Conservation (phyloP, 2,329 filamentous ascomycete genomes). For the Capronia americana region DNA sequence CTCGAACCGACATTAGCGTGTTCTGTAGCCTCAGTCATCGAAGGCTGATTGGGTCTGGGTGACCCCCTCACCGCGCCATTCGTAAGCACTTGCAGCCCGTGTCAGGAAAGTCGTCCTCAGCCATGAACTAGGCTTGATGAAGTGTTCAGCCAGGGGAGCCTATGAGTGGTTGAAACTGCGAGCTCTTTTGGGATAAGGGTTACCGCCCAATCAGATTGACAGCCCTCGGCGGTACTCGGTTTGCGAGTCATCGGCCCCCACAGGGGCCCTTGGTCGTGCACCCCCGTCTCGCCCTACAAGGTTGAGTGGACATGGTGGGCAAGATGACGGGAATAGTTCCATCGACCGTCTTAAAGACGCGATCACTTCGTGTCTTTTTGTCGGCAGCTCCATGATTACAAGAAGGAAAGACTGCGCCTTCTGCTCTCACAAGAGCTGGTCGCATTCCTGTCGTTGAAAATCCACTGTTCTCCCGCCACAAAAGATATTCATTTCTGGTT, state of each 20-base stretch:
- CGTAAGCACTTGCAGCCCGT: constrained; percentile 13
- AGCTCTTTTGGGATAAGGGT: constrained; percentile 21
- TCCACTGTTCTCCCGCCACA: background rate
- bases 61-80: background rate
- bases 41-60: background rate
- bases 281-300: constrained; percentile 17
- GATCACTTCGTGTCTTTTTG: constrained; percentile 7
- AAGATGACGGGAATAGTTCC: constrained; percentile 16
- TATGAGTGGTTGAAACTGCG: constrained; percentile 13
- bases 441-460: background rate
- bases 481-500: background rate
- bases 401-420: constrained; percentile 13
- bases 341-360: constrained; percentile 3
- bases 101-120: constrained; percentile 4
- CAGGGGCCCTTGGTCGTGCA: constrained; percentile 12
- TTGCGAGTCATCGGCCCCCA: constrained; percentile 13
- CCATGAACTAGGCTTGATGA: background rate
- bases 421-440: background rate
- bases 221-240: background rate
- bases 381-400: constrained; percentile 15
- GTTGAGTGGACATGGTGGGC: constrained; percentile 11
- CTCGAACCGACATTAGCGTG: constrained; percentile 9
- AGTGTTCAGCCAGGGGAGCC: background rate
- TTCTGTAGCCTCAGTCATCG: background rate
- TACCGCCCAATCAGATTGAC: constrained; percentile 9